Evolutionary conservation across 441 rosid species (phyloP), one percentile per base, ranked within the genome.

Genomic region (Gossypium trilobum): DNA sequence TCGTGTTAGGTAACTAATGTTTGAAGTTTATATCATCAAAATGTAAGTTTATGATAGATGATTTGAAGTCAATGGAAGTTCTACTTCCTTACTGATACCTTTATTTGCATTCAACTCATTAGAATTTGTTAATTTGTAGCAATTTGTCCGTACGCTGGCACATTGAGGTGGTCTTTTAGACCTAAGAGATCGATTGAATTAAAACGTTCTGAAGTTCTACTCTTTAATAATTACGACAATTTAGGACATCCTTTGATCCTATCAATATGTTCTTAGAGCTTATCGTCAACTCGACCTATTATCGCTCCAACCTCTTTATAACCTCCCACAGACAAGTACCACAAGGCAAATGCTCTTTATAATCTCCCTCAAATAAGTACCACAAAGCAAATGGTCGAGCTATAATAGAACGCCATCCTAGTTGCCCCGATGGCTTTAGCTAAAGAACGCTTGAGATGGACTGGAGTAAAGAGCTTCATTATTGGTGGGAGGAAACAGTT

Each of bases 401-500:
- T 36, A 1, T 36, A 8, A 36, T 36, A 7, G 11, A 36, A 36
- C 82, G 80, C 62, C 79, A 44, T 20, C 39, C 79, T 0, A 77
- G 71, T 68, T 68, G 81, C 27, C 76, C 83, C 0, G 83, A 79
- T 55, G 85, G 84, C 55, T 36, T 36, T 76, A 0, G 73, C 79
- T 56, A 87, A 85, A 61, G 88, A 87, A 71, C 44, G 11, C 44
- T 79, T 85, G 67, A 80, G 87, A 19, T 83, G 91, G 91, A 86
- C 88, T 2, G 11, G 58, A 54, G 58, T 83, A 80, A 36, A 54
- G 87, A 86, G 39, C 78, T 86, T 10, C 89, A 86, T 19, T 83
- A 85, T 65, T 83, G 75, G 48, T 89, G 86, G 22, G 44, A 39
- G 89, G 81, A 76, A 50, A 85, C 90, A 0, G 89, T 87, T 19